Evolutionary conservation across 1,284 basidiomycete genomes (phyloP).

Genomic region (Sporisorium graminicola): DNA sequence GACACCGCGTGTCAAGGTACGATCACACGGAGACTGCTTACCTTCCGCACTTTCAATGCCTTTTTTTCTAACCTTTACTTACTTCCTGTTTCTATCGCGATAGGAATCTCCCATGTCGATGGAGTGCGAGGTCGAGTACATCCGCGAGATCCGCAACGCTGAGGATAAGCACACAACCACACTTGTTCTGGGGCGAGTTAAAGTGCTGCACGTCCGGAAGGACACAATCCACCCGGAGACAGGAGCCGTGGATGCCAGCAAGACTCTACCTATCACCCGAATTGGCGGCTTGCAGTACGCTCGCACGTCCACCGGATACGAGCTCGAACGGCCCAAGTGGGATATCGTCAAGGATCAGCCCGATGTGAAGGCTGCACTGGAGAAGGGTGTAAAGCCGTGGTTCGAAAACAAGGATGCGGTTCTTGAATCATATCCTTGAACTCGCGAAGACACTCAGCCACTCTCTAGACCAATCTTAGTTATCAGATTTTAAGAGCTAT

Average conservation of each 20-base stretch:
- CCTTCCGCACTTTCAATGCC: neutral
- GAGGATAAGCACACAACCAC: constrained; percentile 57
- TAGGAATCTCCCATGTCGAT: constrained; percentile 59
- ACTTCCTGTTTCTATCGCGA: neutral
- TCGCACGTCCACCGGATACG: constrained; percentile 42
- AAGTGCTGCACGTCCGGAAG: constrained; percentile 56
- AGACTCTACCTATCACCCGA: constrained; percentile 52
- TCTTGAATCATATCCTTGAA: constrained; percentile 38
- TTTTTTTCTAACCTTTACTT: neutral
- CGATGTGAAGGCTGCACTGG: constrained; percentile 45
- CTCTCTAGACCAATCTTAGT: neutral
- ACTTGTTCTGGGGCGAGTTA: constrained; percentile 52
- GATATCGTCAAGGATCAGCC: constrained; percentile 33
- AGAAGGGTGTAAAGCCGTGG: constrained; percentile 28
- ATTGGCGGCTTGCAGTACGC: constrained; percentile 58
- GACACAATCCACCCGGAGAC: constrained; percentile 53
- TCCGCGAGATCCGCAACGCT: constrained; percentile 47
- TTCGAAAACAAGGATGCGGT: constrained; percentile 47
- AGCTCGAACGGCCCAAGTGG: constrained; percentile 55
- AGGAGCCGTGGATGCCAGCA: constrained; percentile 46
- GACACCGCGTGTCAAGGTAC: constrained; percentile 53
- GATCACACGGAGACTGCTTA: neutral
- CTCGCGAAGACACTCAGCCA: neutral
- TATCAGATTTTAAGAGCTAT: neutral
- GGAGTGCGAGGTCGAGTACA: constrained; percentile 58